These are phyloP conservation scores for Pyrenochaeta sp. DNA, from an alignment of 2,329 filamentous ascomycete species.

Conservation along the genomic window DNA sequence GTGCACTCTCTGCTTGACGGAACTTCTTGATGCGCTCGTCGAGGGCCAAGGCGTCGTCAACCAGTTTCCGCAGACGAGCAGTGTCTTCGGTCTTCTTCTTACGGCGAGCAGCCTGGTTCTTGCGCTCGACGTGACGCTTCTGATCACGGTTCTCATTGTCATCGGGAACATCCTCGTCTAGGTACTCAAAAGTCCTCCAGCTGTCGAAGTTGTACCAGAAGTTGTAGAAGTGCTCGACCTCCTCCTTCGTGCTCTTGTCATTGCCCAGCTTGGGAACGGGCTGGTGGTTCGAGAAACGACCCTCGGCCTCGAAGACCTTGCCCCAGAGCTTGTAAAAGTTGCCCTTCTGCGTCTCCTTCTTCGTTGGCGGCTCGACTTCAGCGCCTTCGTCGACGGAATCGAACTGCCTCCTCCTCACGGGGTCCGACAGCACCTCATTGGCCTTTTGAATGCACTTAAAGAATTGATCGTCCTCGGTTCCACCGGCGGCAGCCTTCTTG, in stretches of 20 bases:
- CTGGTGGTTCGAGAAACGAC: slow-evolving; percentile 88
- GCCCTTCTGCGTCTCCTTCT: slow-evolving; percentile 86
- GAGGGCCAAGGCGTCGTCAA: slow-evolving; percentile 83
- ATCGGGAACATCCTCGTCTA: slow-evolving; percentile 97
- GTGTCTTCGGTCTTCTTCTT: slow-evolving; percentile 99
- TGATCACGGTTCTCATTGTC: slow-evolving; percentile 99
- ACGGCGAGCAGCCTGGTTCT: slow-evolving; percentile 96
- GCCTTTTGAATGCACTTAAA: slow-evolving; percentile 99
- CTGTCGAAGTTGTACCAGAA: slow-evolving; percentile 99
- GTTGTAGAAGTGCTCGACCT: slow-evolving; percentile 97
- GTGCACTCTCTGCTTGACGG: slow-evolving; percentile 86
- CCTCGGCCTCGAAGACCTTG: slow-evolving; percentile 89
- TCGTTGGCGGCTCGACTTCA: slow-evolving; percentile 88
- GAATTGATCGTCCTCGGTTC: slow-evolving; percentile 93
- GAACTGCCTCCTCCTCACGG: slow-evolving; percentile 90
- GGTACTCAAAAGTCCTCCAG: slow-evolving; percentile 97
- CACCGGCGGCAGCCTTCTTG: slow-evolving; percentile 93
- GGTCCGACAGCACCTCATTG: slow-evolving; percentile 91
- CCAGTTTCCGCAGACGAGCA: slow-evolving; percentile 83
- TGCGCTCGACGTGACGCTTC: slow-evolving; percentile 97
- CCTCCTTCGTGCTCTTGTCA: slow-evolving; percentile 83
- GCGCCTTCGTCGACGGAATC: slow-evolving; percentile 96
- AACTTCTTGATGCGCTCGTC: slow-evolving; percentile 99
- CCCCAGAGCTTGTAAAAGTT: slow-evolving; percentile 97
- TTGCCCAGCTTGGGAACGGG: slow-evolving; percentile 88